Conservation (phyloP, 805 yeast genomes). For the Kodamaea leandrae region DNA sequence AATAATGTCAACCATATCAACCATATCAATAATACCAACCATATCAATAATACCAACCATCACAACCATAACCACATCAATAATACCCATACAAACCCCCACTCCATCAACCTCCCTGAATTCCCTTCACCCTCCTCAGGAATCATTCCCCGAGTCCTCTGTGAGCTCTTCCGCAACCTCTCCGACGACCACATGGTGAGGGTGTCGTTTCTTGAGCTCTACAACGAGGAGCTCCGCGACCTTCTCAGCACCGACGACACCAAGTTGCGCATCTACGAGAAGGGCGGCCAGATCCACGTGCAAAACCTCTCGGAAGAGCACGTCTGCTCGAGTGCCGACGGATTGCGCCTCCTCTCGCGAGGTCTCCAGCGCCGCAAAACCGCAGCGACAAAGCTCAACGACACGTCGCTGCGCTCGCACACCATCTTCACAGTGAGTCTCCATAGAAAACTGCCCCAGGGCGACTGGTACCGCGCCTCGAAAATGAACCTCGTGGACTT, state of each 20-base stretch:
- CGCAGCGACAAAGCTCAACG: constrained; percentile 73
- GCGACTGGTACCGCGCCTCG: constrained; percentile 40
- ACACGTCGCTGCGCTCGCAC: constrained; percentile 71
- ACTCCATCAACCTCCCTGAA: background rate
- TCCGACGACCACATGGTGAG: constrained; percentile 65
- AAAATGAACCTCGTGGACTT: constrained; percentile 85
- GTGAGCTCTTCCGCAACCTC: constrained; percentile 50
- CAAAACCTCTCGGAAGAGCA: constrained; percentile 65
- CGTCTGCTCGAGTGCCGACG: constrained; percentile 53
- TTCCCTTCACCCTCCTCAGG: too few relatives aligned
- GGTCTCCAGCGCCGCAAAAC: constrained; percentile 64
- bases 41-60: background rate
- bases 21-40: background rate
- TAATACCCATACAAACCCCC: background rate
- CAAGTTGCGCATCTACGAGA: constrained; percentile 40
- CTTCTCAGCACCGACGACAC: constrained; percentile 51
- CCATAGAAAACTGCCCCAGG: constrained; percentile 27
- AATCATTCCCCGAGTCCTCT: constrained; percentile 51
- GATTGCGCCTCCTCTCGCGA: constrained; percentile 50
- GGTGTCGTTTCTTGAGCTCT: constrained; percentile 79
- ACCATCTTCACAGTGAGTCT: constrained; percentile 68
- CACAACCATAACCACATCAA: background rate
- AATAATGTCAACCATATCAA: background rate
- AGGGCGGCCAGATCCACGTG: constrained; percentile 39
- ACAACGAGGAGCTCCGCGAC: constrained; percentile 83